These are phyloP conservation scores for Angomonas ambiguus DNA, from an alignment of 208 protist species.

Conservation along the genomic window DNA sequence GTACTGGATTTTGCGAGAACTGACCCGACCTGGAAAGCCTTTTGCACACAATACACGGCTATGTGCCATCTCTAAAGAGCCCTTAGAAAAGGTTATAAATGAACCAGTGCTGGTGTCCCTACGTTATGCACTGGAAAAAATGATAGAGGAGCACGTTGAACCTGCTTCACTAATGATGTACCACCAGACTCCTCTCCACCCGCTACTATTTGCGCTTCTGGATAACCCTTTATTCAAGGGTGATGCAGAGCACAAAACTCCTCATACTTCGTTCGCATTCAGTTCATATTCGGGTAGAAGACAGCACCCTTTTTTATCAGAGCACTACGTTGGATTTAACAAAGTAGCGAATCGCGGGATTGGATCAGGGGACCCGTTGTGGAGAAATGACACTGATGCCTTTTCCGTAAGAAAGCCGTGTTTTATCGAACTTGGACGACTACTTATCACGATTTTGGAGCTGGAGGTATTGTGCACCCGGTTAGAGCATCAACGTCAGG, in stretches of 20 bases:
- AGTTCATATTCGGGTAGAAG: slow-evolving; percentile 56
- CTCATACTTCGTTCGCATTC: slow-evolving; percentile 69
- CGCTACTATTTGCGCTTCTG: slow-evolving; percentile 60
- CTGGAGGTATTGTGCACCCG: slow-evolving; percentile 68
- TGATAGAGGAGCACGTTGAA: slow-evolving; percentile 68
- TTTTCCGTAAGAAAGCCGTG: slow-evolving; percentile 73
- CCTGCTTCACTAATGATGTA: slow-evolving; percentile 81
- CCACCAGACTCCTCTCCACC: slow-evolving; percentile 69
- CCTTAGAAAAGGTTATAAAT: slow-evolving; percentile 42
- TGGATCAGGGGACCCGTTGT: slow-evolving; percentile 55
- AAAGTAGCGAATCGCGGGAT: slow-evolving; percentile 34
- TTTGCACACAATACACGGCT: slow-evolving; percentile 76
- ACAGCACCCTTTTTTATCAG: slow-evolving; percentile 47
- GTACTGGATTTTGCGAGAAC: slow-evolving; percentile 79
- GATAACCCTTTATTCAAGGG: slow-evolving; percentile 52
- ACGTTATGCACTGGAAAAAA: slow-evolving; percentile 60
- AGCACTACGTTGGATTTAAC: slow-evolving; percentile 67
- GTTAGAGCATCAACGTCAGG: slow-evolving; percentile 62
- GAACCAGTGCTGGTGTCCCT: slow-evolving; percentile 67
- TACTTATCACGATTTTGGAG: slow-evolving; percentile 75
- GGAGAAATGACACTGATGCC: slow-evolving; percentile 27
- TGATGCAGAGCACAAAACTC: slow-evolving; percentile 46
- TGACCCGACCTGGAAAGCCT: slow-evolving; percentile 64
- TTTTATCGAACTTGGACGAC: slow-evolving; percentile 74
- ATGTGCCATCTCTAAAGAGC: slow-evolving; percentile 48